A percentile compares a stretch with the other conserved stretches of the same genome.
phyloP scores from a whole-genome alignment of 768 basidiomycete species.

The Podaxis sp. region DNA sequence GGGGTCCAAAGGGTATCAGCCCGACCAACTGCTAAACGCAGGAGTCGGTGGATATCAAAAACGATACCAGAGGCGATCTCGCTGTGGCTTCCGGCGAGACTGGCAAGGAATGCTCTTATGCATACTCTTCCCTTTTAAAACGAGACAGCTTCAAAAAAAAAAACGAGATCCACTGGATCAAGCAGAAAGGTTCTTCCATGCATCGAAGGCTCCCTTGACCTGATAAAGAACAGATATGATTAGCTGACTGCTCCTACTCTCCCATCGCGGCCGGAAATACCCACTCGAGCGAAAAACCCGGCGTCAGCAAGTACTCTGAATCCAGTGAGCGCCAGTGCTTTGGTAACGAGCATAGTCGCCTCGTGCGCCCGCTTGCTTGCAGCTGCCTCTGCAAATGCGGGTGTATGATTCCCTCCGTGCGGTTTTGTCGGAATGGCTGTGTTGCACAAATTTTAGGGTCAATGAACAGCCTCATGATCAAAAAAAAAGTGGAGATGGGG shows the following conservation, averaged over 20 bases:
- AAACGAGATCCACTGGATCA: neutral
- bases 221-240: conserved; percentile 9
- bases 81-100: neutral
- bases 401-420: conserved; percentile 75
- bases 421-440: conserved; percentile 71
- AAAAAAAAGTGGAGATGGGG: conserved; percentile 18
- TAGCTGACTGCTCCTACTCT: neutral
- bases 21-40: neutral
- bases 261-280: conserved; percentile 7
- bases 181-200: conserved; percentile 4
- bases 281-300: conserved; percentile 55
- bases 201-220: conserved; percentile 25
- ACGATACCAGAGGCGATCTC: neutral
- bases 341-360: conserved; percentile 53
- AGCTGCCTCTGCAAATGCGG: conserved; percentile 61
- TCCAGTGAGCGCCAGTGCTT: conserved; percentile 61
- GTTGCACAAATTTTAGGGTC: neutral
- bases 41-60: neutral
- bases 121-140: neutral
- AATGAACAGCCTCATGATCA: neutral
- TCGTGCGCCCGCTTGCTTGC: conserved; percentile 60
- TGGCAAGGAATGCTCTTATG: neutral
- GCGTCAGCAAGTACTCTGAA: conserved; percentile 58
- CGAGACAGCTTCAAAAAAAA: neutral
- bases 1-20: neutral